phyloP scores from a whole-genome alignment of 129 eudicot species.

The carrot (Daucus carota) region DNA sequence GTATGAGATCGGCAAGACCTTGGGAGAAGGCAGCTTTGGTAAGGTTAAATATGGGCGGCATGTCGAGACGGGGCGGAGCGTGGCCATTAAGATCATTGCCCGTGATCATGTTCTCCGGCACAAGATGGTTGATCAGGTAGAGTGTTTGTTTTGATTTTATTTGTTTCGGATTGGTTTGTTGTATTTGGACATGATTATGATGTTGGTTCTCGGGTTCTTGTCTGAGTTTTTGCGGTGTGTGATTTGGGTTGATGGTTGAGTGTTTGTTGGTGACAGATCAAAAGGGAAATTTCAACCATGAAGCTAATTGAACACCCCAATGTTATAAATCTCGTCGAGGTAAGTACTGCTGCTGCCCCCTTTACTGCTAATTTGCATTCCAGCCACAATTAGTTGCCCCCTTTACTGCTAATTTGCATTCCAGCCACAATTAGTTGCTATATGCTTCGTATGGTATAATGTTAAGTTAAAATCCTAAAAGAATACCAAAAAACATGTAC shows the following conservation, averaged over 20 bases:
- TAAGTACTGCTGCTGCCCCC: neutral
- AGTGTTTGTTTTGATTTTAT: neutral
- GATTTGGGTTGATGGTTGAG: neutral
- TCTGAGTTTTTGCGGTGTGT: too few relatives aligned
- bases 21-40: conserved; percentile 88
- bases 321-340: conserved; percentile 69
- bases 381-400: neutral
- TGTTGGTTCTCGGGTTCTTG: too few relatives aligned
- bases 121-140: conserved; percentile 74
- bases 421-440: too few relatives aligned
- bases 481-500: too few relatives aligned
- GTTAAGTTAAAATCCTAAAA: too few relatives aligned
- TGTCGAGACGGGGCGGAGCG: conserved; percentile 39
- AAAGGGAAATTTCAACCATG: conserved; percentile 85
- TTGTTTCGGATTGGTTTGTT: neutral
- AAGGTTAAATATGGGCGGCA: conserved; percentile 78
- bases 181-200: neutral
- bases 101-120: conserved; percentile 74
- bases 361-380: neutral
- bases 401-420: too few relatives aligned
- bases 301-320: conserved; percentile 87
- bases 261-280: conserved; percentile 36
- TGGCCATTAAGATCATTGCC: conserved; percentile 78
- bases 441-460: too few relatives aligned
- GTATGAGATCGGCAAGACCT: conserved; percentile 72